Base-by-base conservation (phyloP, 2,329 filamentous ascomycete genomes). In the Ceratocystis huliohia region DNA sequence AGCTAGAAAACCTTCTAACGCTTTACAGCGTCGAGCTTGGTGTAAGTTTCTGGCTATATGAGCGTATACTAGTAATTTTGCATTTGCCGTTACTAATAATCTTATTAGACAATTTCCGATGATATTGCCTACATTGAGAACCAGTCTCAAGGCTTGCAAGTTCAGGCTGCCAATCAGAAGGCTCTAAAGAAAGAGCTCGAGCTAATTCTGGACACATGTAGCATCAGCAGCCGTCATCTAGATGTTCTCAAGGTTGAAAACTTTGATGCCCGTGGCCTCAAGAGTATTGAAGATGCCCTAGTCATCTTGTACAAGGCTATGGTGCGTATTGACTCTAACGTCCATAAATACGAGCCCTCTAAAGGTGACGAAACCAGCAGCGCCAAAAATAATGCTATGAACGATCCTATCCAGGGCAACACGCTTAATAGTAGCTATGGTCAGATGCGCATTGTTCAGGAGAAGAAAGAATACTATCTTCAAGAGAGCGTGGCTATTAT, bases 101-200 rank as follows among this genome's bases (percentile, higher is more conserved):
- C 8, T 8, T 33, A 22, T 28, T 72, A 95, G 88, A 97, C 92
- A 62, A 81, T 99, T 37, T 91, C 92, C 66, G 93, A 97, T 63
- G 94, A 99, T 72, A 95, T 99, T 71, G 87, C 91, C 2, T 97
- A 95, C 74, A 97, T 99, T 70, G 94, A 99, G 77, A 91, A 94
- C 1, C 94, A 99, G 75, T 92, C 91, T 5, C 93, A 99, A 76
- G 94, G 94, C 79, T 79, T 99, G 61, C 94, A 99, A 73, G 93
- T 99, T 5, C 94, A 97, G 76, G 93, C 93, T 22, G 91, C 94
- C 50, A 99, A 99, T 72, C 94, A 99, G 74, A 96, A 96, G 74
- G 82, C 96, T 33, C 82, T 99, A 61, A 91, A 93, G 74, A 89
- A 87, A 69, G 94, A 99, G 75, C 82, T 99, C 1, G 86, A 95